Evolutionary conservation across 192 early-diverging fungal species (phyloP).

Genomic region (Bifiguratus adelaidae): DNA sequence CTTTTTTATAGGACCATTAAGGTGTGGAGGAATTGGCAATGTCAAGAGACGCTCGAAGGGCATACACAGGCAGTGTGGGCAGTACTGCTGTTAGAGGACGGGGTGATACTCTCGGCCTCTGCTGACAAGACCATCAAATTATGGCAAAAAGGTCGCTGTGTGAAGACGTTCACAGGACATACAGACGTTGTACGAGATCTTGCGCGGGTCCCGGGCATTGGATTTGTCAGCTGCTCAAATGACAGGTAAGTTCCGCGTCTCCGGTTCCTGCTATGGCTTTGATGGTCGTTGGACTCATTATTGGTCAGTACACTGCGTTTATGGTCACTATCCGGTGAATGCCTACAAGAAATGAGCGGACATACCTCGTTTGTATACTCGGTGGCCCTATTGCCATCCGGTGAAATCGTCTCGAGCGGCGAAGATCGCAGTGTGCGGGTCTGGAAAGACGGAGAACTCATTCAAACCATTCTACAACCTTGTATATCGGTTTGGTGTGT

Average conservation of each 20-base stretch:
- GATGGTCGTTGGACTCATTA: neutral
- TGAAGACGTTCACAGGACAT: slow-evolving; percentile 67
- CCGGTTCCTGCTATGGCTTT: neutral
- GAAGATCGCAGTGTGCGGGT: slow-evolving; percentile 87
- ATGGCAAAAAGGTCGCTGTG: slow-evolving; percentile 64
- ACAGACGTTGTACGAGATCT: slow-evolving; percentile 86
- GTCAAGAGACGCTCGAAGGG: slow-evolving; percentile 55
- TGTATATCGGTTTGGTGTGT: slow-evolving; percentile 92
- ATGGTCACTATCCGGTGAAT: slow-evolving; percentile 66
- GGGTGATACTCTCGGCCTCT: slow-evolving; percentile 68
- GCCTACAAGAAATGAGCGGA: slow-evolving; percentile 51
- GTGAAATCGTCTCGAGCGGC: slow-evolving; percentile 80
- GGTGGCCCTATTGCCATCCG: slow-evolving; percentile 52
- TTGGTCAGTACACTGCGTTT: slow-evolving; percentile 63
- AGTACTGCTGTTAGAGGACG: slow-evolving; percentile 66
- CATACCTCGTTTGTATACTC: slow-evolving; percentile 95
- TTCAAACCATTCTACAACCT: slow-evolving; percentile 80
- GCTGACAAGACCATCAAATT: slow-evolving; percentile 87
- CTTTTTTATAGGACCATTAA: slow-evolving; percentile 1
- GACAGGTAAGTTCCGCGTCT: slow-evolving; percentile 54
- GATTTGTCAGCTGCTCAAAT: slow-evolving; percentile 83
- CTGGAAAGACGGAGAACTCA: slow-evolving; percentile 65
- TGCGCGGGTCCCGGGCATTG: slow-evolving; percentile 39
- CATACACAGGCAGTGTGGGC: slow-evolving; percentile 87
- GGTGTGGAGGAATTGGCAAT: slow-evolving; percentile 79